Percentiles rank a stretch among this genome's conserved stretches.
Evolutionary conservation across 2,329 filamentous ascomycete species (phyloP).

Genomic region (Hypoxylon sp.): DNA sequence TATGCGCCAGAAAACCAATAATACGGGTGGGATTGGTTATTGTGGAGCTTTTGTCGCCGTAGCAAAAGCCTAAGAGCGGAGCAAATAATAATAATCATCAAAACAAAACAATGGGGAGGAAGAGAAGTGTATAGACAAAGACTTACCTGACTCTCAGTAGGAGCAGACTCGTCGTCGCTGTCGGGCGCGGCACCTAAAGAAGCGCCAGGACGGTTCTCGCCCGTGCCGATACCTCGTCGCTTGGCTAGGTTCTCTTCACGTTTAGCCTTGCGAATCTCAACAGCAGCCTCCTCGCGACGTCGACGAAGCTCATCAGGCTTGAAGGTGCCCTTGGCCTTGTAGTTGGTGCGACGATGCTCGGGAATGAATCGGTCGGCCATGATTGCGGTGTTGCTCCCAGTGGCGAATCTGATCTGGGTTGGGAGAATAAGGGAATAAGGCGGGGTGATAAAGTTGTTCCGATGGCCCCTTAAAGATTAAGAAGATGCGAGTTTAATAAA

Average conservation of each 20-base stretch:
- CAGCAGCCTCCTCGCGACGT: constrained; percentile 98
- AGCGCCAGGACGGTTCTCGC: constrained; percentile 81
- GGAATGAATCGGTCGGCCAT: constrained; percentile 99
- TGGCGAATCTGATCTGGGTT: constrained; percentile 30
- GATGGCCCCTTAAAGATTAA: constrained; percentile 37
- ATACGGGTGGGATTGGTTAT: constrained; percentile 13
- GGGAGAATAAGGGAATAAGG: constrained; percentile 36
- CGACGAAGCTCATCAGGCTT: constrained; percentile 98
- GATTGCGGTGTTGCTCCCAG: constrained; percentile 52
- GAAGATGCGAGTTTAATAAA: no score
- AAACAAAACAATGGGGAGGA: constrained; percentile 24
- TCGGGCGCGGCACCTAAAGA: constrained; percentile 88
- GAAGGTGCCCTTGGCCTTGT: constrained; percentile 99
- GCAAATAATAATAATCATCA: constrained; percentile 9
- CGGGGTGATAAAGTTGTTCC: constrained; percentile 48
- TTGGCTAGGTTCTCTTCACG: constrained; percentile 99
- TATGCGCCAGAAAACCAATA: constrained; percentile 5
- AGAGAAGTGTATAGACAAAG: constrained; percentile 35
- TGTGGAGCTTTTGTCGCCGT: constrained; percentile 21
- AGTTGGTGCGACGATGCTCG: constrained; percentile 98
- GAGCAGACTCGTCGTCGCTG: constrained; percentile 95
- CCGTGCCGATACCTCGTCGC: constrained; percentile 89
- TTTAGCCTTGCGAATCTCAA: constrained; percentile 98
- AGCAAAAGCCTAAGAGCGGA: constrained; percentile 1
- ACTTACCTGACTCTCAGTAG: constrained; percentile 95